Evolutionary conservation across 768 basidiomycete genomes (phyloP).

Genomic region (Mycena pura): DNA sequence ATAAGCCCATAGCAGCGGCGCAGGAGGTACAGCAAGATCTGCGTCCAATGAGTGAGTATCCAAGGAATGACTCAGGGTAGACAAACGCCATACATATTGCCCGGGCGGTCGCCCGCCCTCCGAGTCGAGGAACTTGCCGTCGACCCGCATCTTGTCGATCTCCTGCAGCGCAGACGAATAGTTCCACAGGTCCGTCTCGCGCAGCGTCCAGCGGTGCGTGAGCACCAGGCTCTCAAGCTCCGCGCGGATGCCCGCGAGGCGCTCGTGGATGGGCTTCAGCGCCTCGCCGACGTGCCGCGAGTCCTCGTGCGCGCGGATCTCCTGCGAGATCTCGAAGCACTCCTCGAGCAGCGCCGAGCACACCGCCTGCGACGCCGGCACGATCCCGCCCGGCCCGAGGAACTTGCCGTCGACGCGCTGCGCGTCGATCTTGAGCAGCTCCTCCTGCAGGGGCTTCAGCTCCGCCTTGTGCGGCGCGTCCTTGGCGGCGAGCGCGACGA

Average conservation of each 20-base stretch:
- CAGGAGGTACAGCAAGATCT: constrained; percentile 93
- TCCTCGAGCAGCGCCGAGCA: constrained; percentile 94
- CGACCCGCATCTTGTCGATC: constrained; percentile 96
- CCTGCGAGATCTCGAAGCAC: constrained; percentile 94
- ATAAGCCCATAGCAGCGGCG: constrained; percentile 96
- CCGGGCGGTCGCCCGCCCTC: constrained; percentile 92
- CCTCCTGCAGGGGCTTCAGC: constrained; percentile 89
- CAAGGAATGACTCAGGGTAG: neutral
- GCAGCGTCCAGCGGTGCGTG: constrained; percentile 95
- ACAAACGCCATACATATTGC: constrained; percentile 78
- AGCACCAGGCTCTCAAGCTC: constrained; percentile 92
- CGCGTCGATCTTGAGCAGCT: constrained; percentile 95
- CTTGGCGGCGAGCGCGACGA: constrained; percentile 88
- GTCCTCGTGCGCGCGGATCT: constrained; percentile 93
- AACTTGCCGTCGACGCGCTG: constrained; percentile 97
- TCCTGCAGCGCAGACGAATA: constrained; percentile 93
- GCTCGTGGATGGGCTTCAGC: constrained; percentile 92
- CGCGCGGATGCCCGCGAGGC: constrained; percentile 81
- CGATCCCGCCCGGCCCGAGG: constrained; percentile 86
- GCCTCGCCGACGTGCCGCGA: constrained; percentile 85
- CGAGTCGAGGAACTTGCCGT: constrained; percentile 95
- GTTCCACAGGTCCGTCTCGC: constrained; percentile 94
- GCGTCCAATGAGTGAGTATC: neutral
- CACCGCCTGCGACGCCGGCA: constrained; percentile 91
- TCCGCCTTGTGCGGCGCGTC: constrained; percentile 86